Conservation (phyloP, 306 rosid genomes). For the Cucumis sativus region Cucumber_9930_V3 NC_026660.2:9465001-9465500, state of each 20-base stretch:
- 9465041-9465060: conserved; percentile 84
- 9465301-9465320: not conserved
- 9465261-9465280: not conserved
- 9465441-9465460: too few species aligned
- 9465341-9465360: not conserved
- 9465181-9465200: not conserved
- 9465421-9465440: too few species aligned
- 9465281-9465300: not conserved
- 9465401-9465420: too few species aligned
- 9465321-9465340: not conserved
- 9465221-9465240: not conserved
- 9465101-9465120: conserved; percentile 68
- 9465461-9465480: not conserved
- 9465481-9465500: not conserved
- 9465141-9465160: conserved; percentile 87
- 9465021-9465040: conserved; percentile 6
- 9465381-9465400: too few species aligned
- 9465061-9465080: conserved; percentile 92
- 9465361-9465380: too few species aligned
- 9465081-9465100: conserved; percentile 83
- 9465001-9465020: not conserved
- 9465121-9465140: conserved; percentile 87
- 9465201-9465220: not conserved
- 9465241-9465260: not conserved
- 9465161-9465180: not conserved